Base-by-base conservation (phyloP, 176 grass and related monocot genomes). In the Aegilops speltoides region DNA sequence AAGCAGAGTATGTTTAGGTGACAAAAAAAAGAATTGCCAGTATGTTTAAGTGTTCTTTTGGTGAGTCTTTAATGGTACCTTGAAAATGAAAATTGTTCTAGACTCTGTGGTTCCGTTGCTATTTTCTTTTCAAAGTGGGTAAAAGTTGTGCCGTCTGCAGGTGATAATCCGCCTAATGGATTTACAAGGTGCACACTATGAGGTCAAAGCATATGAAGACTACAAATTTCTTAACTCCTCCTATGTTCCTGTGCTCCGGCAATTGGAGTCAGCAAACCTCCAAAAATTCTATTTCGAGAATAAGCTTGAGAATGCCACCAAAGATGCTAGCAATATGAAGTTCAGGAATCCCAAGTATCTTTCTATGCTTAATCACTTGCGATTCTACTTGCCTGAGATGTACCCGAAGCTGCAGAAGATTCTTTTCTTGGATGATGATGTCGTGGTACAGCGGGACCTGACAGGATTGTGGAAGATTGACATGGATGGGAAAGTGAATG, bases 261-360 rank as follows among this genome's bases (percentile, higher is more conserved):
- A 99, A 88, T 89, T 99, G 31, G 97, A 99, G 52, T 99, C 97
- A 6, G 94, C 97, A 28, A 99, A 96, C 66, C 92, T 99, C 41
- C 94, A 96, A 72, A 88, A 91, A 31, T 99, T 99, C 90, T 99
- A 99, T 88, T 99, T 99, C 64, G 97, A 99, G 85, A 99, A 99
- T 83, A 99, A 99, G 87, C 92, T 99, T 81, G 97, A 99, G 83
- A 99, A 99, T 81, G 97, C 97, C 16, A 99, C 97, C 52, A 99
- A 99, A 84, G 97, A 99, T 89, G 95, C 97, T 46, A 99, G 90
- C 83, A 99, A 99, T 86, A 99, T 99, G 97, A 99, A 99, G 87
- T 99, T 96, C 82, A 91, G 97, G 81, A 99, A 99, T 71, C 97
- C 97, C 19, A 99, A 99, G 83, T 99, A 99, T 77, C 87, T 99